Percentiles rank a stretch among this genome's conserved stretches.
phyloP scores from a whole-genome alignment of 441 rosid genomes.

The Codiaeum variegatum region DNA sequence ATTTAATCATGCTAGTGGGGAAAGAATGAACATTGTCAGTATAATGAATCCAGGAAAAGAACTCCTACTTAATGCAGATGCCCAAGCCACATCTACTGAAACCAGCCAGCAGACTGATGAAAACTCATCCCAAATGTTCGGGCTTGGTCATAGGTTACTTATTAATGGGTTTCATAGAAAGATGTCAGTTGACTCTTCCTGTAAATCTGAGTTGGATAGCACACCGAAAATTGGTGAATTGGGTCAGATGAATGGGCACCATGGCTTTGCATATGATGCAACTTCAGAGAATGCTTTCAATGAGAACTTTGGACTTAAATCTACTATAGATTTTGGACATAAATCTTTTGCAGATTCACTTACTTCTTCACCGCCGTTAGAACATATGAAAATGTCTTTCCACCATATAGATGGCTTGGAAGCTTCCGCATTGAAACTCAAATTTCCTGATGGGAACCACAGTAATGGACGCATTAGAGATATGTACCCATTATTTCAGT shows the following conservation, averaged over 20 bases:
- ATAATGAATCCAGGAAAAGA: slow-evolving; percentile 33
- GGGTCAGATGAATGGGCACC: slow-evolving; percentile 38
- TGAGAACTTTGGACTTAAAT: slow-evolving; percentile 36
- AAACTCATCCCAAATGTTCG: slow-evolving; percentile 46
- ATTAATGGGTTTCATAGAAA: slow-evolving; percentile 53
- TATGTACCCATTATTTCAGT: slow-evolving; percentile 73
- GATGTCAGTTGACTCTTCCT: slow-evolving; percentile 38
- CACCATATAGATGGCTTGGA: slow-evolving; percentile 60
- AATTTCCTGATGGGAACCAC: slow-evolving; percentile 51
- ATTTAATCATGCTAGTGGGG: slow-evolving; percentile 27
- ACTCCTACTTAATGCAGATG: slow-evolving; percentile 27
- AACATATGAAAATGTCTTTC: slow-evolving; percentile 88
- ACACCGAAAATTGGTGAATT: slow-evolving; percentile 29
- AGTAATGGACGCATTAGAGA: slow-evolving; percentile 36
- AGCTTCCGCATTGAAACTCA: slow-evolving; percentile 62
- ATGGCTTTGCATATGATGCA: slow-evolving; percentile 24
- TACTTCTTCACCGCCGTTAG: slow-evolving; percentile 81
- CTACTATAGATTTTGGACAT: slow-evolving; percentile 39
- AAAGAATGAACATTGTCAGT: slow-evolving; percentile 22
- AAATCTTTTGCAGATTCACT: slow-evolving; percentile 41
- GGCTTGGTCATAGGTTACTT: slow-evolving; percentile 61
- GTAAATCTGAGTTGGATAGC: slow-evolving; percentile 36
- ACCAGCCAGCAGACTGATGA: slow-evolving; percentile 36
- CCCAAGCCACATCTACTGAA: slow-evolving; percentile 29
- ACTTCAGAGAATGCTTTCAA: slow-evolving; percentile 23